Base-by-base conservation (phyloP, 1,284 basidiomycete species). In the Tilletiaria anomala region DNA sequence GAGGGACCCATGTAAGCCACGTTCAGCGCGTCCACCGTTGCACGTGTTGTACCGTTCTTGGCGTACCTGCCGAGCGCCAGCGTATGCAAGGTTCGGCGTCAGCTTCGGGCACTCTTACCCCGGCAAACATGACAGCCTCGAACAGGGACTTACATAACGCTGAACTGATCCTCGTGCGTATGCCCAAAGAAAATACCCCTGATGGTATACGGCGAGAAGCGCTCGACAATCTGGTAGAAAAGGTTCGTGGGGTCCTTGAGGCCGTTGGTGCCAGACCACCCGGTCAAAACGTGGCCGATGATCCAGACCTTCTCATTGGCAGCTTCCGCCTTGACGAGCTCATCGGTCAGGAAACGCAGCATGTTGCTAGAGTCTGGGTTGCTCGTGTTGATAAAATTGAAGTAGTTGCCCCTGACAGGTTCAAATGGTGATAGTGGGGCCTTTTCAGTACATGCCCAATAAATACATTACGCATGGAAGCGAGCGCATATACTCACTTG, bases 61-160 rank as follows among this genome's bases (percentile, higher is more conserved):
- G n/a, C n/a, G n/a, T n/a, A n/a, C n/a, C n/a, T n/a, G n/a, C n/a
- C n/a, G n/a, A n/a, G n/a, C n/a, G n/a, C n/a, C n/a, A n/a, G n/a
- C n/a, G n/a, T n/a, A n/a, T n/a, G n/a, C n/a, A n/a, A n/a, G n/a
- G n/a, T n/a, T n/a, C n/a, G n/a, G n/a, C n/a, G n/a, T n/a, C n/a
- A n/a, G n/a, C n/a, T n/a, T n/a, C n/a, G n/a, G n/a, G n/a, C n/a
- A n/a, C n/a, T n/a, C n/a, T n/a, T n/a, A n/a, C n/a, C n/a, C n/a
- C n/a, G n/a, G n/a, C n/a, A n/a, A n/a, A n/a, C n/a, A n/a, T n/a
- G n/a, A n/a, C n/a, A n/a, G n/a, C n/a, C n/a, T n/a, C n/a, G n/a
- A n/a, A n/a, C n/a, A n/a, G n/a, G n/a, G n/a, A n/a, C n/a, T n/a
- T 85, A 85, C 65, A 76, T 85, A 35, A 85, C 76, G 77, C 76